These are phyloP conservation scores for Emergomyces africanus DNA, from an alignment of 2,329 filamentous ascomycete genomes.

Conservation along the genomic window DNA sequence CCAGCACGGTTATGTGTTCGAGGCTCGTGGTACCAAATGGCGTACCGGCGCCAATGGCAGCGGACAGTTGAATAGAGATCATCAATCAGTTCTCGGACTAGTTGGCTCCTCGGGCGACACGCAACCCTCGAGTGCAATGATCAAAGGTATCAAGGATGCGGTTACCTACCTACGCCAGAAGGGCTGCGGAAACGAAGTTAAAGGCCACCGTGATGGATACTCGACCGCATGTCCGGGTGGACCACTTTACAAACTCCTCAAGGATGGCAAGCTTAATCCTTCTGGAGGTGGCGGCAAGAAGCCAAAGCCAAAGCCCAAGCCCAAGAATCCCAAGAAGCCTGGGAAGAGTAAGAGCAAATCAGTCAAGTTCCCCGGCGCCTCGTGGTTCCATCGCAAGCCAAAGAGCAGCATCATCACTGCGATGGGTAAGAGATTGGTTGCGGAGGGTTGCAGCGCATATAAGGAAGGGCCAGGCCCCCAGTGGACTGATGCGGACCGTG, in stretches of 20 bases:
- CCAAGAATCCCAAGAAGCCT: neutral
- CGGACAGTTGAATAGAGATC: neutral
- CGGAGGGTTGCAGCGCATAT: conserved; percentile 1
- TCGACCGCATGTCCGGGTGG: conserved; percentile 2
- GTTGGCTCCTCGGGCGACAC: neutral
- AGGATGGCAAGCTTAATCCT: conserved; percentile 3
- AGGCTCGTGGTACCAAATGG: neutral
- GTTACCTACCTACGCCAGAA: conserved; percentile 2
- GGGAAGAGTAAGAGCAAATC: neutral
- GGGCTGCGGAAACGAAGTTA: conserved; percentile 1
- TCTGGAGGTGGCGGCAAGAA: neutral
- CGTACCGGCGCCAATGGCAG: conserved; percentile 3
- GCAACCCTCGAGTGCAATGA: neutral
- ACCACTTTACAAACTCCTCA: conserved; percentile 2
- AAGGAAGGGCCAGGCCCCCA: neutral
- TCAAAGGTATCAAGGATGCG: conserved; percentile 4
- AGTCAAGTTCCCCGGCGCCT: neutral
- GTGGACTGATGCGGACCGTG: conserved; percentile 2
- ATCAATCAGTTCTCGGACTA: conserved; percentile 2
- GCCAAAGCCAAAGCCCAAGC: neutral
- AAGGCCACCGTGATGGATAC: conserved; percentile 3
- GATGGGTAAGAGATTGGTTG: conserved; percentile 4
- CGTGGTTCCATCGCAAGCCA: neutral
- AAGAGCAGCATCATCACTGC: conserved; percentile 1
- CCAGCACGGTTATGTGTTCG: conserved; percentile 5